Base-by-base conservation (phyloP, 495 filamentous ascomycete genomes). In the Penicillium samsonianum region DNA sequence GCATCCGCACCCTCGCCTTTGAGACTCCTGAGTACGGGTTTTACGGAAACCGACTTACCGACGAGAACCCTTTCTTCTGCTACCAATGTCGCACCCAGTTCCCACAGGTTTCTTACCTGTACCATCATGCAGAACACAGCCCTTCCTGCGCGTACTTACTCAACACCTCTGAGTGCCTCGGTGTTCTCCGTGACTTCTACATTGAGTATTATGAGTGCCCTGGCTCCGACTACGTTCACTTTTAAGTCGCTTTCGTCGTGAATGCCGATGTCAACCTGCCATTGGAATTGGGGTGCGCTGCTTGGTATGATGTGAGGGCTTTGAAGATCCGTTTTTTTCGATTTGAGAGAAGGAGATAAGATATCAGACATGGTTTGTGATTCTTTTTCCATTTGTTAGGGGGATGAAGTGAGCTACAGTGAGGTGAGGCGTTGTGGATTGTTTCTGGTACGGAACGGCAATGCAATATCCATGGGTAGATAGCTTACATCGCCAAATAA, bases 161-260 rank as follows among this genome's bases (percentile, higher is more conserved):
- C 5, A 17, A 48, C 2, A 5, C 16, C 0, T 11, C 14, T 1
- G 31, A 50, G 9, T 57, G 54, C 14, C 31, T 57, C 2, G 54
- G 45, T 22, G 14, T 2, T n/a, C 33, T 57, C 17, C 54, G 45
- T 5, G 35, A 20, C 5, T 57, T 49, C 16, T 47, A 47, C 44
- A 17, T 48, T 11, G 45, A 57, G 7, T 55, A 55, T 23, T 55
- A 55, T 5, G 30, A 55, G 10, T 45, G 42, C 10, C 31, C 42
- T 28, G 53, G 53, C 7, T 30, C 16, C 9, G 50, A 52, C 5
- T 38, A 17, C 4, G 0, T 11, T 10, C 17, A 35, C 19, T 5
- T 11, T 28, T 40, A 23, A 23, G 11, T 19, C 17, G 2, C 11
- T 25, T 23, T 17, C 16, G n/a, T 0, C 8, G 12, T 42, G 19